Conservation (phyloP, 148 eudicot genomes). For the Drosera capensis region DNA sequence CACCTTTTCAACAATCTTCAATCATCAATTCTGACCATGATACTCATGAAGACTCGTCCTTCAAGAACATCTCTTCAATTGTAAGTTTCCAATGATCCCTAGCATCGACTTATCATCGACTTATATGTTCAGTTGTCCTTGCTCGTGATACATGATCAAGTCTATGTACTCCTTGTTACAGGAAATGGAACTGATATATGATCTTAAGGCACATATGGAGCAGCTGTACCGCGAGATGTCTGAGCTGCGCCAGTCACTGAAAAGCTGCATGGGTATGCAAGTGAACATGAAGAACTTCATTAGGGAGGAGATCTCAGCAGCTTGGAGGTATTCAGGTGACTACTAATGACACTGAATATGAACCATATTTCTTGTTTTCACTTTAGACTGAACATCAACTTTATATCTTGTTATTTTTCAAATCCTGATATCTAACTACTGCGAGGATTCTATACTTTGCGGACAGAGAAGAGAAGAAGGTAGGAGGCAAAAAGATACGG, state of each 20-base stretch:
- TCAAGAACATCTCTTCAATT: conserved; percentile 18
- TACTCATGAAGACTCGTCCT: conserved; percentile 8
- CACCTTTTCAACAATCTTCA: conserved; percentile 16
- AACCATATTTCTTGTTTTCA: too few relatives aligned
- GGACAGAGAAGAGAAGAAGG: conserved; percentile 4
- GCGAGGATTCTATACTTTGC: not conserved
- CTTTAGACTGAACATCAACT: not conserved
- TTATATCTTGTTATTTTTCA: not conserved
- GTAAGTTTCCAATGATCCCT: conserved; percentile 16
- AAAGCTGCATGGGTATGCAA: conserved; percentile 54
- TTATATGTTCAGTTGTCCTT: not conserved
- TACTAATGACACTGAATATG: too few relatives aligned
- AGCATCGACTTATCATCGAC: not conserved
- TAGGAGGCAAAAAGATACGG: conserved; percentile 7
- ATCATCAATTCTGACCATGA: conserved; percentile 14
- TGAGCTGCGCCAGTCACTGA: conserved; percentile 45
- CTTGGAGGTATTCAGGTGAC: conserved; percentile 24
- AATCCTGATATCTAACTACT: not conserved
- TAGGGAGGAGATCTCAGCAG: conserved; percentile 20
- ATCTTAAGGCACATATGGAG: conserved; percentile 52
- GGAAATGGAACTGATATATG: conserved; percentile 69
- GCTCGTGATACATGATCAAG: not conserved
- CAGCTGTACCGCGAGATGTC: conserved; percentile 55
- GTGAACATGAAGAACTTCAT: conserved; percentile 23
- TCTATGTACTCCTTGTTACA: conserved; percentile 6